Evolutionary conservation across 352 stramenopile genomes (phyloP).

Genomic region (Pythium oligandrum): DNA sequence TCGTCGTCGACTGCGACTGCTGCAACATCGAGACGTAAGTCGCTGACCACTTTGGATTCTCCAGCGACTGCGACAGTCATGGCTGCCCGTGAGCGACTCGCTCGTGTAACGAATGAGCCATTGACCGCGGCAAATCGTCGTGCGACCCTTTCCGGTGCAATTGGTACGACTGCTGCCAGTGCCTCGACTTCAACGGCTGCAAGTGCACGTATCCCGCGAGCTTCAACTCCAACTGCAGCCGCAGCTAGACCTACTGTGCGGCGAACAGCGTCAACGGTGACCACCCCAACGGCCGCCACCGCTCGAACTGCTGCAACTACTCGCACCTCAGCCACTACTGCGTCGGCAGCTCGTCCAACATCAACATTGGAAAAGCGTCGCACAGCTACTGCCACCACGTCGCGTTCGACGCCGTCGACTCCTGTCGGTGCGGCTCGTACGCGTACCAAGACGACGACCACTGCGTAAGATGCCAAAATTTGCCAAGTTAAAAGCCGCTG

Average conservation of each 20-base stretch:
- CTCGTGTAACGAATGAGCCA: constrained; percentile 10
- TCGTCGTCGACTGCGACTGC: constrained; percentile 2
- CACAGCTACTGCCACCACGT: constrained; percentile 2
- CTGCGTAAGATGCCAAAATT: not conserved
- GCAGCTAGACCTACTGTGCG: not conserved
- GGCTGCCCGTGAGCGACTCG: constrained; percentile 17
- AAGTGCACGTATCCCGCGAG: not conserved
- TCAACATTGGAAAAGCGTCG: constrained; percentile 14
- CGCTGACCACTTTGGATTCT: constrained; percentile 20
- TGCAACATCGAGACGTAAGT: constrained; percentile 7
- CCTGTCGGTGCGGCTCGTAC: constrained; percentile 5
- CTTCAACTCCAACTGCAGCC: too few species aligned
- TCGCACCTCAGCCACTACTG: too few species aligned
- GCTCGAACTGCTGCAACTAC: not conserved
- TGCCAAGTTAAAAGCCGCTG: too few species aligned
- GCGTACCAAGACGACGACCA: constrained; percentile 2
- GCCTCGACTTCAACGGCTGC: constrained; percentile 8
- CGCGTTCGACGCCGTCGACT: constrained; percentile 15
- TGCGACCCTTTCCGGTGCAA: constrained; percentile 16
- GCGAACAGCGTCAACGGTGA: not conserved
- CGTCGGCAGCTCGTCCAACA: not conserved
- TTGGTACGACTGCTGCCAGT: constrained; percentile 11
- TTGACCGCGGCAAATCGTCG: constrained; percentile 14
- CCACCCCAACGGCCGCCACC: constrained; percentile 5
- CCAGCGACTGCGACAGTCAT: constrained; percentile 12